Evolutionary conservation across 2,329 filamentous ascomycete species (phyloP).

Genomic region (Simplicillium sp.): DNA sequence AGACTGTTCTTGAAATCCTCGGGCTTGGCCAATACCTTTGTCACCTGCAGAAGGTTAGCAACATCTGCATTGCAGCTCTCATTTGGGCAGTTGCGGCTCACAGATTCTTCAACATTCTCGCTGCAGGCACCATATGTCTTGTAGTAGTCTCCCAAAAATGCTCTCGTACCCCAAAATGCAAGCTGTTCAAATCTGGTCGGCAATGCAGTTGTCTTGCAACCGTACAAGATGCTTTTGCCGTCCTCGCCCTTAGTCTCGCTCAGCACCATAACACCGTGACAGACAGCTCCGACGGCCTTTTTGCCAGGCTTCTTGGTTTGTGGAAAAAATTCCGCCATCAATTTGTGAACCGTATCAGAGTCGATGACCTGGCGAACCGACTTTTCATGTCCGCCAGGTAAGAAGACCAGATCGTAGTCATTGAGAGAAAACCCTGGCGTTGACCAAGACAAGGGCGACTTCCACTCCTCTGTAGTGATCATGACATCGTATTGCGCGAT

Average conservation of each 20-base stretch:
- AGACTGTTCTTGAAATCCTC: conserved; percentile 35
- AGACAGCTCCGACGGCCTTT: conserved; percentile 38
- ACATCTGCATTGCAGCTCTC: background rate
- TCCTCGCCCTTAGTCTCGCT: conserved; percentile 27
- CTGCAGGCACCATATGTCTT: conserved; percentile 45
- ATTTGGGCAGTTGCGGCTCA: conserved; percentile 15
- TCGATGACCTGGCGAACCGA: conserved; percentile 40
- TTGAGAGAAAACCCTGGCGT: conserved; percentile 31
- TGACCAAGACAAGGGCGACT: conserved; percentile 34
- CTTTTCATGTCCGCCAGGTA: conserved; percentile 46
- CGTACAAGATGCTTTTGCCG: conserved; percentile 35
- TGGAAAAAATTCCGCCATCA: conserved; percentile 37
- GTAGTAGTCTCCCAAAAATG: conserved; percentile 43
- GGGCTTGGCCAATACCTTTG: conserved; percentile 29
- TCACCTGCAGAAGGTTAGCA: conserved; percentile 22
- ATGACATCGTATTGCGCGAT: conserved; percentile 30
- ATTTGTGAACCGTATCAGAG: conserved; percentile 30
- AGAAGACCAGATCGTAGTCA: conserved; percentile 35
- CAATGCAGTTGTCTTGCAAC: conserved; percentile 37
- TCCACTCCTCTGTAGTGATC: conserved; percentile 28
- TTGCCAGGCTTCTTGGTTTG: conserved; percentile 30
- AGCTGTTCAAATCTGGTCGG: conserved; percentile 37
- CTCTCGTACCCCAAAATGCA: conserved; percentile 37
- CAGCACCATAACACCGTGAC: conserved; percentile 43
- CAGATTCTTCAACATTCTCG: conserved; percentile 36